Evolutionary conservation across 768 basidiomycete species (phyloP), one percentile per base, ranked within the genome.

Genomic region (Lactifluus subvellereus): DNA sequence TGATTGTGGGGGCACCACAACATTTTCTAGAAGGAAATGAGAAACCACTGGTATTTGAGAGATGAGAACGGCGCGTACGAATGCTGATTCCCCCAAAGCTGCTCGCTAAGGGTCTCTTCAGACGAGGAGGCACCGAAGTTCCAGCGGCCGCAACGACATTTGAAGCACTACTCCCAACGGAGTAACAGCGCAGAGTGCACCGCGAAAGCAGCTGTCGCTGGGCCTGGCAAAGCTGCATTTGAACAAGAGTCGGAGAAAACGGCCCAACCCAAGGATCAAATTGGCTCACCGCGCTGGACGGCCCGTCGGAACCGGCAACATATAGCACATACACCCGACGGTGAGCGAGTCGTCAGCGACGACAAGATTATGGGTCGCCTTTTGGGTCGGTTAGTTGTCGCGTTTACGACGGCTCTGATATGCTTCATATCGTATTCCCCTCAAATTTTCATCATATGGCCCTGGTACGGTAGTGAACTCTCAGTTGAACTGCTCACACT

Each of bases 361-460:
- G 37, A 59, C 14, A 42, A 30, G 22, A 47, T 5, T 33, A 81
- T 81, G 80, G 75, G 77, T 58, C 71, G 77, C 51, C 66, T 85
- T 66, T 72, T 86, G 61, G 86, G 86, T 33, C 76, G 81, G 54
- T 74, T 93, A 61, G 76, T 86, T 68, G 86, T 93, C 72, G 78
- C 80, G 68, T 79, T 84, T 68, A 88, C 89, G 62, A 79, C 88
- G 56, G 78, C 78, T 68, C 80, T 93, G 40, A 92, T 93, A 49
- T 82, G 78, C 56, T 98, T 98, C 74, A 94, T 98, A 66, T 84
- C 91, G 2, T 91, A 92, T 73, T 88, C 90, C 6, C 85, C 88
- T 2, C 96, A 98, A 73, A 81, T 93, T 68, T 94, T 90, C 75
- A 79, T 98, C 63, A 85, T 97, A 72, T 84, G 84, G 92, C 94